phyloP scores from a whole-genome alignment of 208 protist genomes.

The Phytomonas francai region DNA sequence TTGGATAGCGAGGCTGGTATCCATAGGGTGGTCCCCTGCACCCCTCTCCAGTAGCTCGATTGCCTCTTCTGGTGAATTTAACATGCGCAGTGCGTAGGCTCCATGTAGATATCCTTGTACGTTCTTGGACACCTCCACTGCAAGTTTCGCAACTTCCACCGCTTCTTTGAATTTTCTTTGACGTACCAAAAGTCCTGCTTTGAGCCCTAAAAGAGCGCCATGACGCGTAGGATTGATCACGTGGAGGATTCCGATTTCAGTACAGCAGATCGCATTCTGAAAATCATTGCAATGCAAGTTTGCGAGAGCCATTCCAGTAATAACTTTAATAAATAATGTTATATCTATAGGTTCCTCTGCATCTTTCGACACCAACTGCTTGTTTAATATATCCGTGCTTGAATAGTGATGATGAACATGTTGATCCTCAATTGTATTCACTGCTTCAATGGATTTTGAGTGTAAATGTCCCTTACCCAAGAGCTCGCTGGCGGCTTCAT shows the following conservation, averaged over 20 bases:
- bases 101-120: constrained; percentile 82
- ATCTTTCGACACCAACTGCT: constrained; percentile 38
- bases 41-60: constrained; percentile 56
- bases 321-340: constrained; percentile 73
- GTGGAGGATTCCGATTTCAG: constrained; percentile 58
- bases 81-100: constrained; percentile 51
- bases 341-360: constrained; percentile 69
- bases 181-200: constrained; percentile 64
- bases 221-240: constrained; percentile 48
- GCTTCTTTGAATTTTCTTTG: constrained; percentile 72
- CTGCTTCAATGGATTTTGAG: neutral
- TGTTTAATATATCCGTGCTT: too few relatives aligned
- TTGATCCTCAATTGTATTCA: neutral
- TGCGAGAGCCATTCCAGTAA: constrained; percentile 71
- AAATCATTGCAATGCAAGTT: constrained; percentile 76
- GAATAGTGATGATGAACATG: constrained; percentile 27
- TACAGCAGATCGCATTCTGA: constrained; percentile 63
- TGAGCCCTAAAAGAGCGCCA: constrained; percentile 76
- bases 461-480: too few relatives aligned
- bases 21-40: constrained; percentile 64
- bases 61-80: constrained; percentile 40
- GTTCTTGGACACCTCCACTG: constrained; percentile 59
- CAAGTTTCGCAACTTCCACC: constrained; percentile 37
- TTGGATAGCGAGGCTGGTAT: constrained; percentile 34
- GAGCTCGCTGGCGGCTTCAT: neutral